A percentile compares a stretch with the other conserved stretches of the same genome.
Evolutionary conservation across 75 land plant genomes (phyloP).

Genomic region (Cupressus sempervirens): DNA sequence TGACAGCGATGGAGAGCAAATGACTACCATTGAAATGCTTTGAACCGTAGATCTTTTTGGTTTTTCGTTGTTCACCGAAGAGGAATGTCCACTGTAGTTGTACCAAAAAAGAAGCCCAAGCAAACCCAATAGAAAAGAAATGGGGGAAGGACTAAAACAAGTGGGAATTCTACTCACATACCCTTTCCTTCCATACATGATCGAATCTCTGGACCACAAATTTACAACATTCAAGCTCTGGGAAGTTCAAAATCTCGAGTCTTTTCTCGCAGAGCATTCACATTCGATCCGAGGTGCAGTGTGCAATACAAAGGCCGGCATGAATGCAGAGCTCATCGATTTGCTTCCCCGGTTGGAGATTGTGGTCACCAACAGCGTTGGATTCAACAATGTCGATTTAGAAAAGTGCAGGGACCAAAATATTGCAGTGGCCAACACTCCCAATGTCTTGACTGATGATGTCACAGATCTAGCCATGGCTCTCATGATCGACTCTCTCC

Average conservation of each 20-base stretch:
- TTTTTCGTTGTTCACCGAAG: too few species aligned
- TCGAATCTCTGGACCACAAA: slow-evolving; percentile 14
- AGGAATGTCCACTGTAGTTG: too few species aligned
- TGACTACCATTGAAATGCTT: too few species aligned
- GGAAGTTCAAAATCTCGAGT: slow-evolving; percentile 7
- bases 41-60: too few species aligned
- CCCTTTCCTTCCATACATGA: slow-evolving; percentile 12
- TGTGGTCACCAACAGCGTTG: slow-evolving; percentile 32
- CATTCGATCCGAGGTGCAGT: slow-evolving; percentile 24
- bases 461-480: slow-evolving; percentile 58
- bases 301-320: slow-evolving; percentile 3
- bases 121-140: not conserved
- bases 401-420: slow-evolving; percentile 28
- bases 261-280: slow-evolving; percentile 10
- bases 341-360: slow-evolving; percentile 33
- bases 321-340: slow-evolving; percentile 19
- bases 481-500: slow-evolving; percentile 42
- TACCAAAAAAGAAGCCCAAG: too few species aligned
- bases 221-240: slow-evolving; percentile 11
- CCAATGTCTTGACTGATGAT: slow-evolving; percentile 44
- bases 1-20: too few species aligned
- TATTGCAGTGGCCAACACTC: slow-evolving; percentile 37
- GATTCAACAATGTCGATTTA: too few species aligned
- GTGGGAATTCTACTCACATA: not conserved
- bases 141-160: not conserved